A percentile compares a stretch with the other conserved stretches of the same genome.
Conservation (phyloP, 2,329 filamentous ascomycete species). For the Diaporthe vexans region DNA sequence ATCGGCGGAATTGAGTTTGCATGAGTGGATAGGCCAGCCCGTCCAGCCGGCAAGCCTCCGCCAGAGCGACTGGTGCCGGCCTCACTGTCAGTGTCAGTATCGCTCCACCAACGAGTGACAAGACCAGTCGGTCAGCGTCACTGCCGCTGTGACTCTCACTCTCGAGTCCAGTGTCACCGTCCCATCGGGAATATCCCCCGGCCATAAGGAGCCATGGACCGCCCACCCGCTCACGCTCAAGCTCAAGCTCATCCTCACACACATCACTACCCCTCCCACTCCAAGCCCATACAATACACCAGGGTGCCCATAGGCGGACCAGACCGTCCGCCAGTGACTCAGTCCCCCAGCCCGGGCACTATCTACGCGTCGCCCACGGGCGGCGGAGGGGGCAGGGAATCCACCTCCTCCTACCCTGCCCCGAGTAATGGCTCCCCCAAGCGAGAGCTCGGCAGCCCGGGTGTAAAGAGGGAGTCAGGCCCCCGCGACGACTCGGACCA, state of each 20-base stretch:
- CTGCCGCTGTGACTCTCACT: neutral
- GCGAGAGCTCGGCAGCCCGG: constrained; percentile 33
- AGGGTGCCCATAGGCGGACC: constrained; percentile 41
- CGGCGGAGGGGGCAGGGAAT: constrained; percentile 9
- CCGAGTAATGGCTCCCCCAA: constrained; percentile 29
- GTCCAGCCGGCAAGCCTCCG: neutral
- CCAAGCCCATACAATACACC: constrained; percentile 38
- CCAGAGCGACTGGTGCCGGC: neutral
- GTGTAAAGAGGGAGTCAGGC: constrained; percentile 31
- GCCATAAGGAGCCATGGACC: constrained; percentile 29
- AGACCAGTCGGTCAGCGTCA: neutral
- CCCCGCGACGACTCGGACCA: constrained; percentile 27
- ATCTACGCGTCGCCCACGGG: constrained; percentile 37
- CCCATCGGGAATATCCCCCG: constrained; percentile 31
- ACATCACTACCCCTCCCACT: constrained; percentile 27
- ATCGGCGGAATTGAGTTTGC: constrained; percentile 31
- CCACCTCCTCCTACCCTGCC: constrained; percentile 16
- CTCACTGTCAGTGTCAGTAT: constrained; percentile 10
- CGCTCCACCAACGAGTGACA: neutral
- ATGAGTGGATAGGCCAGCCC: constrained; percentile 20
- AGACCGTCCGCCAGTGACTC: constrained; percentile 40
- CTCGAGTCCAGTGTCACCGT: neutral
- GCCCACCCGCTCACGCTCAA: constrained; percentile 1
- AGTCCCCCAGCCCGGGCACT: constrained; percentile 40
- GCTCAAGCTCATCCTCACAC: constrained; percentile 3